Base-by-base conservation (phyloP, 1,284 basidiomycete genomes). In the Clitocybe nebularis region DNA sequence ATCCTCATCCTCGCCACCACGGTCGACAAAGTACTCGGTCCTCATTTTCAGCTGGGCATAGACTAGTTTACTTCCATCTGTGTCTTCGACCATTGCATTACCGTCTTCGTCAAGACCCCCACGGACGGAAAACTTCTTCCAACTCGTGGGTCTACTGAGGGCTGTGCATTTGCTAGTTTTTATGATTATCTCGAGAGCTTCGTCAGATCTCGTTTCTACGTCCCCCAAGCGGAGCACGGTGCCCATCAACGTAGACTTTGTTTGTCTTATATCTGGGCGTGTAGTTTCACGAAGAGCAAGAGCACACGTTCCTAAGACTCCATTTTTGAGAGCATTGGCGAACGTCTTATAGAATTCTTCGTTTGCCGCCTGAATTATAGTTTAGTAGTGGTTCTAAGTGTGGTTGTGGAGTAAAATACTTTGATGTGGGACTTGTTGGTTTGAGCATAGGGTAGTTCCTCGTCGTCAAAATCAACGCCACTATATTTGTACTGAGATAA, bases 91-190 rank as follows among this genome's bases (percentile, higher is more conserved):
- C 47, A 49, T 44, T 43, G 49, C 54, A 16, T 50, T 57, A 14
- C 54, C 55, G 36, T 52, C 45, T 2, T 49, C 44, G 3, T 45
- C 37, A 16, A 32, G 48, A 24, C 56, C 55, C 54, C 59, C 55
- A 23, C 71, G 59, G 49, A 76, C 65, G 38, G 75, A 77, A 56
- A 89, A 90, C 58, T 88, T 89, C 63, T 89, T 91, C 77, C 87
- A 84, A n/a, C 80, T 66, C 45, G 89, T 85, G 0, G 91, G 84
- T 13, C 81, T 71, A 1, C 77, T 77, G 22, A 81, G 59, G 20
- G 86, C 79, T 0, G 92, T 94, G 47, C 84, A 88, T 65, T 98
- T 98, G 56, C 81, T 86, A 26, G 84, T 75, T 56, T 84, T 84
- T 55, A 97, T 74, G 1, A 71, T 65, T 43, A 98, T 77, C 54